Evolutionary conservation across 495 filamentous ascomycete genomes (phyloP).

Genomic region (Letharia columbiana): DNA sequence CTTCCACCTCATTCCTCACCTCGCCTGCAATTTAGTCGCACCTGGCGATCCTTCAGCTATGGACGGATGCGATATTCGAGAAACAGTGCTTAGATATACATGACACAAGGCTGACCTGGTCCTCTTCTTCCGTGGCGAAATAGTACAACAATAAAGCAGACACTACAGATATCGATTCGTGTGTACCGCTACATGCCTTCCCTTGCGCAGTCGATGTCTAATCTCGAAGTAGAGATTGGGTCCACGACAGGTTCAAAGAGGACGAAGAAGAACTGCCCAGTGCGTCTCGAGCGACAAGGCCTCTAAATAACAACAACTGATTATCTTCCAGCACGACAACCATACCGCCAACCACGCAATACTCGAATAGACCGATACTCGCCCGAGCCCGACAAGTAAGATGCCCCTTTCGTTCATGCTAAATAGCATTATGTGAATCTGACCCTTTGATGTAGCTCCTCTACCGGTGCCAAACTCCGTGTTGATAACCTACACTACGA

Average conservation of each 20-base stretch:
- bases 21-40: slow-evolving; percentile 28
- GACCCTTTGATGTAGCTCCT: slow-evolving; percentile 31
- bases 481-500: slow-evolving; percentile 95
- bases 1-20: slow-evolving; percentile 32
- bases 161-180: slow-evolving; percentile 50
- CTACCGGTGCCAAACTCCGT: slow-evolving; percentile 60
- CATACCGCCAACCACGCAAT: slow-evolving; percentile 35
- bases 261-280: slow-evolving; percentile 40
- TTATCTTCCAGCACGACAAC: slow-evolving; percentile 28
- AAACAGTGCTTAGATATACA: slow-evolving; percentile 38
- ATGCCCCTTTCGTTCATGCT: slow-evolving; percentile 15
- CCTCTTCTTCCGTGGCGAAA: slow-evolving; percentile 32
- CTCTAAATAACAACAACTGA: slow-evolving; percentile 11
- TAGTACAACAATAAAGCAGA: slow-evolving; percentile 51
- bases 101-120: slow-evolving; percentile 51
- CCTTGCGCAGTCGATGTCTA: slow-evolving; percentile 18
- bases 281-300: slow-evolving; percentile 30
- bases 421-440: slow-evolving; percentile 22
- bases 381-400: slow-evolving; percentile 45
- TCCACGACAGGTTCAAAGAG: slow-evolving; percentile 81
- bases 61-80: slow-evolving; percentile 31
- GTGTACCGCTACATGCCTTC: slow-evolving; percentile 20
- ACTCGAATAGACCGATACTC: slow-evolving; percentile 36
- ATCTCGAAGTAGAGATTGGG: slow-evolving; percentile 61
- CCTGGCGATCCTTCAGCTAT: slow-evolving; percentile 25